Evolutionary conservation across 805 yeast species (phyloP).

Genomic region (Metschnikowia lachancei): DNA sequence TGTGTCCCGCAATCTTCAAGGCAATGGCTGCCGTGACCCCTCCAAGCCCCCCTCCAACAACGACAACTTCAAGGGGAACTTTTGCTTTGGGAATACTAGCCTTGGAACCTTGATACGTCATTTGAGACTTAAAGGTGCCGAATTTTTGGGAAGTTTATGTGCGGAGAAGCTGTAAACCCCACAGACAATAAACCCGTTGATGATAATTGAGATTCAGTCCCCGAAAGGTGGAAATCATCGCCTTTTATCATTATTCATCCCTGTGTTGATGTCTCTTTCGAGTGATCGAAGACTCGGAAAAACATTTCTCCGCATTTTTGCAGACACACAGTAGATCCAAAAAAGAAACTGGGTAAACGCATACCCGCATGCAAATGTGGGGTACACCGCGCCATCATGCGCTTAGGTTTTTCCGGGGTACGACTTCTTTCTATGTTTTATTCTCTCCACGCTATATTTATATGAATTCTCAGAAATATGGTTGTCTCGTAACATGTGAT

Average conservation of each 20-base stretch:
- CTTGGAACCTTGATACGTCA: constrained; percentile 5
- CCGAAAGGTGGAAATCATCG: no score
- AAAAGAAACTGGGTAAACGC: neutral
- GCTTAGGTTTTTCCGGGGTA: neutral
- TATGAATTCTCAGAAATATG: no score
- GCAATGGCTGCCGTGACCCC: constrained; percentile 13
- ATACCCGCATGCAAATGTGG: neutral
- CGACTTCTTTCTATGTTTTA: neutral
- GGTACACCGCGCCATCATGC: neutral
- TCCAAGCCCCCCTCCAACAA: constrained; percentile 15
- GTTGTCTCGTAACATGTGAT: neutral
- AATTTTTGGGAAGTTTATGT: no score
- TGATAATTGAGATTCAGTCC: no score
- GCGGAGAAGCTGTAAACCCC: no score
- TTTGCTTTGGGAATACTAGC: neutral
- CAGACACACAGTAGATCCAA: no score
- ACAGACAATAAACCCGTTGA: no score
- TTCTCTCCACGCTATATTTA: neutral
- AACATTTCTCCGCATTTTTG: neutral
- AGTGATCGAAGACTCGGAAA: neutral
- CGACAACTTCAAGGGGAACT: constrained; percentile 17
- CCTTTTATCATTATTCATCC: no score
- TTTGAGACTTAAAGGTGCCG: neutral
- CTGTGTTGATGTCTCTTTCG: no score
- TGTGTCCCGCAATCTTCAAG: constrained; percentile 11